Evolutionary conservation across 78 protist species (phyloP), one percentile per base, ranked within the genome.

Genomic region (Dictyostelium brefeldianum): DNA sequence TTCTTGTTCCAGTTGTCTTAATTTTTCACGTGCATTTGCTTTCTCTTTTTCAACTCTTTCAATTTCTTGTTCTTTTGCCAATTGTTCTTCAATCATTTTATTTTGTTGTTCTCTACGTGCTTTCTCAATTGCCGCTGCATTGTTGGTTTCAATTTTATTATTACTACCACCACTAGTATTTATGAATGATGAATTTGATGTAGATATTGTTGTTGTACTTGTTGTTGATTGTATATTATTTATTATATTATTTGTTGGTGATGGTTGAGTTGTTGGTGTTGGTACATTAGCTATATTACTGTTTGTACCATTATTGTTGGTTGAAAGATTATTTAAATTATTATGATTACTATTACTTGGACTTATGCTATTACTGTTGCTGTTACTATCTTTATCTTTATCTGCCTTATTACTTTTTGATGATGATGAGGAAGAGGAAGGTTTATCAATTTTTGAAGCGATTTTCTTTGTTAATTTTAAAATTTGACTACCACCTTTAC

Each of bases 401-500:
- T 25, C 14, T 25, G n/a, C n/a, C n/a, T 25, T 62, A 25, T 18
- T 56, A 56, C 11, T 62, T 18, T 18, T 56, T 56, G 64, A 56
- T 2, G 64, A 56, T 22, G 70, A 59, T 9, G 22, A 4, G 18
- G 69, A n/a, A 25, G 36, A 6, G 25, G 50, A 29, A 17, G 78
- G 17, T 73, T 47, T 73, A 47, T 47, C 84, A 5, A 74, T 87
- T 53, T 78, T 87, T 41, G 83, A 77, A 8, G 93, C 51, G 9
- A 87, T 74, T 50, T 65, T 74, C 54, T 87, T 87, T 11, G 65
- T 87, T 25, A 87, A 50, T 43, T 87, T 87, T 47, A 50, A 29
- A 20, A 87, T 87, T 57, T 87, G 93, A 12, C 79, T 64, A 20
- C 93, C 93, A 59, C 93, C 93, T 43, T 87, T 87, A 15, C 84